A percentile compares a stretch with the other conserved stretches of the same genome.
phyloP scores from a whole-genome alignment of 495 filamentous ascomycete species.

The Penicillium cinerascens region DNA sequence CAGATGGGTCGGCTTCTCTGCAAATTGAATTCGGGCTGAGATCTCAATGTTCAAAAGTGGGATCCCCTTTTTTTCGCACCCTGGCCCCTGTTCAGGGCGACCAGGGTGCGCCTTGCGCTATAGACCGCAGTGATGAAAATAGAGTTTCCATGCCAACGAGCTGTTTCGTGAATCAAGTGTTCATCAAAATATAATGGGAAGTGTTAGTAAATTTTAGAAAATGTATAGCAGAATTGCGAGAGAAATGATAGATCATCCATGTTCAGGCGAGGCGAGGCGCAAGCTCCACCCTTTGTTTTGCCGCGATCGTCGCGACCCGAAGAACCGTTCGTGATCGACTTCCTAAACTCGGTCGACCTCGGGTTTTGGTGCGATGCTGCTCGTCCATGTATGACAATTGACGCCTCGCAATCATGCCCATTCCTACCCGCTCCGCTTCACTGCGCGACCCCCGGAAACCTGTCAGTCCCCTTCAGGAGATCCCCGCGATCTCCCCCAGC shows the following conservation, averaged over 20 bases:
- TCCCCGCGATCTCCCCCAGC: slow-evolving; percentile 7
- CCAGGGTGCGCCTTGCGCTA: background rate
- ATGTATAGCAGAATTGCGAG: background rate
- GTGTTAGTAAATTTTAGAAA: background rate
- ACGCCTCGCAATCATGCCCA: slow-evolving; percentile 31
- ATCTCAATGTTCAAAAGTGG: background rate
- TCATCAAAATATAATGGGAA: background rate
- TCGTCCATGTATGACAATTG: background rate
- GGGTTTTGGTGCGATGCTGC: background rate
- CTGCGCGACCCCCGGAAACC: slow-evolving; percentile 38
- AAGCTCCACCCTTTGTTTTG: slow-evolving; percentile 6
- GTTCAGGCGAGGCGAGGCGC: background rate
- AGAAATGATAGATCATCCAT: background rate
- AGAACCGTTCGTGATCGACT: background rate
- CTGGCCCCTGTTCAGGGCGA: background rate
- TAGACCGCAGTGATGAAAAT: slow-evolving; percentile 4
- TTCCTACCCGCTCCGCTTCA: slow-evolving; percentile 39
- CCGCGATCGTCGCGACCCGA: slow-evolving; percentile 5
- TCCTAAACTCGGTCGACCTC: background rate
- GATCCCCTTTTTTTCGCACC: background rate
- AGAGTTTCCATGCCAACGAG: slow-evolving; percentile 1
- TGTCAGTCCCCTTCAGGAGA: slow-evolving; percentile 22
- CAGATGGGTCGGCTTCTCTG: background rate
- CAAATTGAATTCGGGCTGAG: background rate
- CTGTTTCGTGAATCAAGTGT: background rate